Conservation (phyloP, 106 monocot genomes). For the Dendrobium huoshanense region DNA sequence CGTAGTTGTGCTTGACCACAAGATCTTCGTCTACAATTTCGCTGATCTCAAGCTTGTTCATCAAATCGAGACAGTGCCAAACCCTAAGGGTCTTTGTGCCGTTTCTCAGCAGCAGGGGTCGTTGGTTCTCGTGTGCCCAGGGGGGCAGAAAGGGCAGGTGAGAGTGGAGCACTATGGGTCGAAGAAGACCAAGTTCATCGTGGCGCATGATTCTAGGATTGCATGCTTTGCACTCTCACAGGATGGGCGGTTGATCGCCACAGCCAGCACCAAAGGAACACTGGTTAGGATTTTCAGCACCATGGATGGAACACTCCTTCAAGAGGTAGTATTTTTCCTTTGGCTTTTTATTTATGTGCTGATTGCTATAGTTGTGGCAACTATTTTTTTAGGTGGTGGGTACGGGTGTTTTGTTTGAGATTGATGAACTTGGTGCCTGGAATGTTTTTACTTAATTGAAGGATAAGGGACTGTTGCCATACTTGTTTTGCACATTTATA, state of each 20-base stretch:
- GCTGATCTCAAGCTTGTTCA: slow-evolving; percentile 86
- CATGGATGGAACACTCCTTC: slow-evolving; percentile 67
- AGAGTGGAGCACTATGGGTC: slow-evolving; percentile 85
- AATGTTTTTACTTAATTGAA: neutral
- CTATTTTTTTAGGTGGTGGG: neutral
- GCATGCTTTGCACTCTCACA: slow-evolving; percentile 78
- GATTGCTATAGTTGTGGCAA: neutral
- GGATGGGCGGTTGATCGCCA: slow-evolving; percentile 75
- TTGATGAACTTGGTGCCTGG: neutral
- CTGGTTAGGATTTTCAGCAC: slow-evolving; percentile 75
- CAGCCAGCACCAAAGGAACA: slow-evolving; percentile 88
- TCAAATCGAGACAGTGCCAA: slow-evolving; percentile 93
- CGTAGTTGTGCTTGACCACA: slow-evolving; percentile 83
- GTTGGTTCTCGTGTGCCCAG: slow-evolving; percentile 91
- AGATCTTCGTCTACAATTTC: slow-evolving; percentile 92
- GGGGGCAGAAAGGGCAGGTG: slow-evolving; percentile 94
- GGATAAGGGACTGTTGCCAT: neutral
- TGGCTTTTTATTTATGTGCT: neutral
- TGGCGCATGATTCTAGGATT: slow-evolving; percentile 89
- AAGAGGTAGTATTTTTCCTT: slow-evolving; percentile 49
- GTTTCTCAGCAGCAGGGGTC: slow-evolving; percentile 89
- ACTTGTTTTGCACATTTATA: neutral
- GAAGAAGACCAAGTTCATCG: slow-evolving; percentile 72
- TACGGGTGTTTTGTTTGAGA: neutral
- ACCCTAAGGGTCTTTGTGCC: slow-evolving; percentile 83